A percentile compares a stretch with the other conserved stretches of the same genome.
These are phyloP conservation scores for Backusella macrospora DNA, from an alignment of 192 early-diverging fungal genomes.

Conservation along the genomic window DNA sequence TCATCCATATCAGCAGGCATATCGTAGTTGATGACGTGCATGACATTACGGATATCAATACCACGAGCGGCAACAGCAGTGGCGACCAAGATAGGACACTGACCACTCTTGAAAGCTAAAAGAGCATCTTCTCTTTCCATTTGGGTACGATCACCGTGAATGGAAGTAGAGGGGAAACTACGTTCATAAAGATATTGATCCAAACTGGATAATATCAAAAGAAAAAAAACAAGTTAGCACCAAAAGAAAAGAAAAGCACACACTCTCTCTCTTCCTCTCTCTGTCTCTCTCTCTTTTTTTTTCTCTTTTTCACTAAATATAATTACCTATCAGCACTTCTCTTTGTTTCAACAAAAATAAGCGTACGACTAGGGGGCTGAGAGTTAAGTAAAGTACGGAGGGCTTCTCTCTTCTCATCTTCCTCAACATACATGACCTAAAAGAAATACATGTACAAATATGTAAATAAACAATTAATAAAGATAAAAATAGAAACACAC, in stretches of 20 bases:
- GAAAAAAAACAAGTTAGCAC: conserved; percentile 31
- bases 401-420: conserved; percentile 43
- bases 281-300: too few relatives aligned
- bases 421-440: conserved; percentile 50
- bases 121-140: conserved; percentile 77
- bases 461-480: neutral
- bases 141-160: conserved; percentile 86
- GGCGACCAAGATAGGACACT: conserved; percentile 66
- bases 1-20: conserved; percentile 77
- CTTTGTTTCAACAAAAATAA: conserved; percentile 88
- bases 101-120: conserved; percentile 67
- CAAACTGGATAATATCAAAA: conserved; percentile 40
- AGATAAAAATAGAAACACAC: conserved; percentile 46
- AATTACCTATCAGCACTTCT: conserved; percentile 76
- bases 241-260: too few relatives aligned
- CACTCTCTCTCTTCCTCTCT: too few relatives aligned
- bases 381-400: conserved; percentile 55
- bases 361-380: conserved; percentile 63
- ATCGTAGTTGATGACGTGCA: conserved; percentile 82
- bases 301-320: conserved; percentile 50
- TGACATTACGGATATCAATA: conserved; percentile 77
- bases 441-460: neutral
- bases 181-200: conserved; percentile 69
- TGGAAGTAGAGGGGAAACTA: conserved; percentile 79
- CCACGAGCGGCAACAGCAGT: conserved; percentile 81